Evolutionary conservation across 2,329 filamentous ascomycete genomes (phyloP).

Genomic region (Colletotrichum tofieldiae): DNA sequence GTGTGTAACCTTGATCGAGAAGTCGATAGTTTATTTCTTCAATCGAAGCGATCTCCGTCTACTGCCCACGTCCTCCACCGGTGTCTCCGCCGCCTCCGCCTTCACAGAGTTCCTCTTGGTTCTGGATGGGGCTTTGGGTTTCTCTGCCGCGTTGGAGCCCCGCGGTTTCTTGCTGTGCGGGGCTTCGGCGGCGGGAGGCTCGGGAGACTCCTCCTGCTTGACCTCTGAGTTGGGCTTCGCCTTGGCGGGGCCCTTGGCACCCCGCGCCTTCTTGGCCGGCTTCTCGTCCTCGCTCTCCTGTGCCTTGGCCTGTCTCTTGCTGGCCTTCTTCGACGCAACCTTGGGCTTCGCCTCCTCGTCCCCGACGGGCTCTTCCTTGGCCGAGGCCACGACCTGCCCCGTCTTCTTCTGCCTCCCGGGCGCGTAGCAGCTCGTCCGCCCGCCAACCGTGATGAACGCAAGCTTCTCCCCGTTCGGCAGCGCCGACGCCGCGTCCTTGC

Average conservation of each 20-base stretch:
- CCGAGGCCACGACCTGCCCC: constrained; percentile 57
- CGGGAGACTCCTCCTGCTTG: constrained; percentile 39
- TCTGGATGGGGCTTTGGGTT: constrained; percentile 44
- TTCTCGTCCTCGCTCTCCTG: constrained; percentile 49
- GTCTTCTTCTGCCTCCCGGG: constrained; percentile 89
- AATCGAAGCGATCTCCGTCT: constrained; percentile 50
- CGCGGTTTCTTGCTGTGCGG: constrained; percentile 46
- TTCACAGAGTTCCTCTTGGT: constrained; percentile 25
- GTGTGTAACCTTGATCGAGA: constrained; percentile 10
- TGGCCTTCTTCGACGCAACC: constrained; percentile 41
- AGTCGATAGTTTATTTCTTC: constrained; percentile 43
- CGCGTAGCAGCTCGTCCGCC: constrained; percentile 91
- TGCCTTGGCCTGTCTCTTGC: constrained; percentile 47
- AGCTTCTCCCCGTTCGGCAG: constrained; percentile 90
- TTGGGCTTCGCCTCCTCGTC: constrained; percentile 47
- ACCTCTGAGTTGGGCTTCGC: constrained; percentile 29
- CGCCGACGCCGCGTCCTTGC: constrained; percentile 76
- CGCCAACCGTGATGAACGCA: constrained; percentile 89
- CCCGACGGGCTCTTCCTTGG: constrained; percentile 60
- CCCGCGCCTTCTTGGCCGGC: constrained; percentile 49
- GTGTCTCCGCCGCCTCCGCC: constrained; percentile 33
- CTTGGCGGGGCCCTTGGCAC: constrained; percentile 44
- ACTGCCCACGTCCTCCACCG: constrained; percentile 39
- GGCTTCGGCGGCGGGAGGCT: constrained; percentile 21
- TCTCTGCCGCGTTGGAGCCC: constrained; percentile 47